A percentile compares a stretch with the other conserved stretches of the same genome.
Conservation (phyloP, 495 filamentous ascomycete species). For the Neohortaea acidophila region DNA sequence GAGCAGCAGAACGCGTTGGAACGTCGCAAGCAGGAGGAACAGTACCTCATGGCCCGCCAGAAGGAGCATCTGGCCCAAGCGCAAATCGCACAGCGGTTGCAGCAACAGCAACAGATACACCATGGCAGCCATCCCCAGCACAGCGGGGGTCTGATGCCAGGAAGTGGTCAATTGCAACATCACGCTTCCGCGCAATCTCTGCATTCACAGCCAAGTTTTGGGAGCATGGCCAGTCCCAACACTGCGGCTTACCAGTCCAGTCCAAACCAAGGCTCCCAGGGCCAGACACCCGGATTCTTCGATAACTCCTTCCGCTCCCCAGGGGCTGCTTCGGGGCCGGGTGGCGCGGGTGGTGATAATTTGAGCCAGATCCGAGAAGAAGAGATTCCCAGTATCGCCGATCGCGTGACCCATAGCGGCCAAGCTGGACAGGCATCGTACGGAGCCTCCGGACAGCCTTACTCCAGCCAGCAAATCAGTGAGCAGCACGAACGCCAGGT, state of each 20-base stretch:
- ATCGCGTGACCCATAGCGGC: conserved; percentile 39
- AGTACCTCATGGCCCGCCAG: conserved; percentile 88
- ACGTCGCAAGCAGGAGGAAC: conserved; percentile 91
- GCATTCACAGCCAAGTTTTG: conserved; percentile 88
- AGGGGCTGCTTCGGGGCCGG: conserved; percentile 30
- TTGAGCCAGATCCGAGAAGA: conserved; percentile 39
- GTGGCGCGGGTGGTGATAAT: conserved; percentile 37
- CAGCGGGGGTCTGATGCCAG: conserved; percentile 9
- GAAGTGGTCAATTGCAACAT: conserved; percentile 56
- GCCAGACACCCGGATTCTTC: conserved; percentile 54
- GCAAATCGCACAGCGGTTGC: conserved; percentile 62
- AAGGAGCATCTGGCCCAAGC: conserved; percentile 85
- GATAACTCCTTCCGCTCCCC: conserved; percentile 43
- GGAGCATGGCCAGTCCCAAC: conserved; percentile 70
- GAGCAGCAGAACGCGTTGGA: conserved; percentile 96
- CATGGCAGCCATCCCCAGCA: conserved; percentile 25
- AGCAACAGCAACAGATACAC: conserved; percentile 37
- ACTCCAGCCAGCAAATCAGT: conserved; percentile 37
- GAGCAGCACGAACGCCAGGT: conserved; percentile 50
- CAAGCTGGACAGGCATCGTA: conserved; percentile 39
- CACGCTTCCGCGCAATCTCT: conserved; percentile 88
- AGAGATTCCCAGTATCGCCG: conserved; percentile 44
- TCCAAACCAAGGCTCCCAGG: conserved; percentile 53
- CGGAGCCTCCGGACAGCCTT: conserved; percentile 34
- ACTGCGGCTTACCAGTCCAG: conserved; percentile 51